These are phyloP conservation scores for Pinus taeda DNA, from an alignment of 75 land plant genomes.

Conservation along the genomic window DNA sequence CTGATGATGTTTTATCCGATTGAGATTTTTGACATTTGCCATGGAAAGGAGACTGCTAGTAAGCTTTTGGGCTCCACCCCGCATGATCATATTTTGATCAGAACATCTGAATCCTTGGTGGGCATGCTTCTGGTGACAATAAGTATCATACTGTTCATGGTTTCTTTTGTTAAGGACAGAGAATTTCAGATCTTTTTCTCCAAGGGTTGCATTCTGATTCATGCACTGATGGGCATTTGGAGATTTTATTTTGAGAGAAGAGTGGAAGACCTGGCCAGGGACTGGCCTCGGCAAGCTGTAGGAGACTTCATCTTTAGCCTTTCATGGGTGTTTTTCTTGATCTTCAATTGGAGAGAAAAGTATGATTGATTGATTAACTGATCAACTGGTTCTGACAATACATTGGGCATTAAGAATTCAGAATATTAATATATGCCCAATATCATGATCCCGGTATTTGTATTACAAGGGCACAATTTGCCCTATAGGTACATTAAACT, in stretches of 20 bases:
- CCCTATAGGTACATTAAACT: too few relatives aligned
- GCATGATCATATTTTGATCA: conserved; percentile 26
- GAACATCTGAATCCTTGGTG: conserved; percentile 16
- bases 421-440: too few relatives aligned
- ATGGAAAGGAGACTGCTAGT: conserved; percentile 20
- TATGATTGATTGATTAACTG: too few relatives aligned
- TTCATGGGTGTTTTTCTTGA: conserved; percentile 66
- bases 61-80: conserved; percentile 24
- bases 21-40: conserved; percentile 12
- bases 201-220: conserved; percentile 22
- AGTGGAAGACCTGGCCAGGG: conserved; percentile 25
- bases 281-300: conserved; percentile 48
- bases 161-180: conserved; percentile 24
- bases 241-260: conserved; percentile 17
- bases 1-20: conserved; percentile 19
- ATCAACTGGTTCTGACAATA: too few relatives aligned
- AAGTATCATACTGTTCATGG: conserved; percentile 22
- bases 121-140: conserved; percentile 17
- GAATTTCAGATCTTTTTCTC: conserved; percentile 26
- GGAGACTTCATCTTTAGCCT: conserved; percentile 46
- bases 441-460: too few relatives aligned
- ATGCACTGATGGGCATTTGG: conserved; percentile 17
- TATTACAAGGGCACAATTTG: too few relatives aligned
- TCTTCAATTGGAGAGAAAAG: conserved; percentile 40
- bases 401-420: too few relatives aligned